phyloP scores from a whole-genome alignment of 1,284 basidiomycete species.

The Austroboletus novae-zelandiae region DNA sequence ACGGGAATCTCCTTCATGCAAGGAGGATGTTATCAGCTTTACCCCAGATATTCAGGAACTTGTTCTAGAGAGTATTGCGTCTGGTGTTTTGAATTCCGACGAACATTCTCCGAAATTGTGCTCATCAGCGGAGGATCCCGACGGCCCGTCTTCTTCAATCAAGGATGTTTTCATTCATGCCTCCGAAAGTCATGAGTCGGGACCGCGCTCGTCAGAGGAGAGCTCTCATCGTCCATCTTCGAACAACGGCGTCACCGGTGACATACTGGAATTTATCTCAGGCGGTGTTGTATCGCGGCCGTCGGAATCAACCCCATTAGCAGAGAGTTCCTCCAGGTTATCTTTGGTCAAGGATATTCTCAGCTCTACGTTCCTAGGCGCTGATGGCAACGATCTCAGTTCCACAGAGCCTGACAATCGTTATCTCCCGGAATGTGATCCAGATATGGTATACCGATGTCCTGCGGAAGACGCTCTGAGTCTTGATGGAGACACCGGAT shows the following conservation, averaged over 20 bases:
- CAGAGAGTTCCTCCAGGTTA: neutral
- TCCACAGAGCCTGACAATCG: neutral
- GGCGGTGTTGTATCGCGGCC: neutral
- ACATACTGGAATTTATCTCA: neutral
- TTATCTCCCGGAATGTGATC: neutral
- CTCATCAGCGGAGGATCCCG: neutral
- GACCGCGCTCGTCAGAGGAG: neutral
- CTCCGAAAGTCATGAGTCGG: neutral
- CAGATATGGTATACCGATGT: neutral
- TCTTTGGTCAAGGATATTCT: neutral
- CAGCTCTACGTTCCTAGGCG: neutral
- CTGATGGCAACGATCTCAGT: neutral
- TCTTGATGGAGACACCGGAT: constrained; percentile 1
- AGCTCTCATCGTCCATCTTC: neutral
- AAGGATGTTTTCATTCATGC: neutral
- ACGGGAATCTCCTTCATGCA: neutral
- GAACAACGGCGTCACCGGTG: neutral
- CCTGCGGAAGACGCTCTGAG: neutral
- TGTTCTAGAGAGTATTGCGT: neutral
- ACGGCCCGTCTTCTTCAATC: neutral
- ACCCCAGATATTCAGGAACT: neutral
- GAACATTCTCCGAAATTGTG: neutral
- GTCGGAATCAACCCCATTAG: neutral
- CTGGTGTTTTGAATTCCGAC: neutral
- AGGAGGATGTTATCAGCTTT: neutral